Percentiles rank a stretch among this genome's conserved stretches.
These are phyloP conservation scores for Zelopaecilomyces penicillatus DNA, from an alignment of 2,329 filamentous ascomycete species.

Conservation along the genomic window DNA sequence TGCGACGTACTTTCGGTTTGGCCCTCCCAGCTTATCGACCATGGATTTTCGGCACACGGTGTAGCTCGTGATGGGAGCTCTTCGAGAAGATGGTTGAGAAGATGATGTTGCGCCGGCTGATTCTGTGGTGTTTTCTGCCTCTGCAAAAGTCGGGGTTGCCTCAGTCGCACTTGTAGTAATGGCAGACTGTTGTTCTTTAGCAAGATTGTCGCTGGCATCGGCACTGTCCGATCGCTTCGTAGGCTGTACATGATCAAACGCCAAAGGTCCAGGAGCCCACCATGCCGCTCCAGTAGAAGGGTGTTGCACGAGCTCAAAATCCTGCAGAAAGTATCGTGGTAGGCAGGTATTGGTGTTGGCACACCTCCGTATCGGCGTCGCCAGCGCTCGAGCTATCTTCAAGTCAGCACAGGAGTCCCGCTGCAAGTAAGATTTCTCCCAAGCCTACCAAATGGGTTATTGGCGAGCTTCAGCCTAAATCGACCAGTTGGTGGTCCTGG, in stretches of 20 bases:
- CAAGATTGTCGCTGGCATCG: background rate
- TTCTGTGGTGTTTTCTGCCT: background rate
- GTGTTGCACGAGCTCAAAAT: slow-evolving; percentile 48
- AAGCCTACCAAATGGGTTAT: slow-evolving; percentile 55
- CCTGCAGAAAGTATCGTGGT: slow-evolving; percentile 55
- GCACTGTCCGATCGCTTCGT: slow-evolving; percentile 5
- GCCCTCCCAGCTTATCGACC: slow-evolving; percentile 17
- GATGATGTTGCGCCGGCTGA: too few relatives aligned
- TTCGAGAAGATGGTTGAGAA: background rate
- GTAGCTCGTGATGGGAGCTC: slow-evolving; percentile 19
- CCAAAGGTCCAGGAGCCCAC: slow-evolving; percentile 44
- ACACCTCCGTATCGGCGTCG: slow-evolving; percentile 51
- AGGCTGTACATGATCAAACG: slow-evolving; percentile 19
- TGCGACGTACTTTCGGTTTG: slow-evolving; percentile 9
- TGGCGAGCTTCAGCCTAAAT: slow-evolving; percentile 50
- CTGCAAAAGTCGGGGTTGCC: too few relatives aligned
- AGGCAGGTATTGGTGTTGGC: slow-evolving; percentile 37
- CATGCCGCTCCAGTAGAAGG: slow-evolving; percentile 45
- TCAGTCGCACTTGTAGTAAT: background rate
- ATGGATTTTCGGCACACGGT: slow-evolving; percentile 20
- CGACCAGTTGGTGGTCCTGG: slow-evolving; percentile 25
- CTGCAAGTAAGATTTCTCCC: background rate
- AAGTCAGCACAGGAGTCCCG: background rate
- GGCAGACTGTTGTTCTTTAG: background rate
- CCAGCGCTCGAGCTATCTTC: slow-evolving; percentile 52